Evolutionary conservation across 139 green algal genomes (phyloP), one percentile per base, ranked within the genome.

Genomic region (Pleodorina starrii): DNA sequence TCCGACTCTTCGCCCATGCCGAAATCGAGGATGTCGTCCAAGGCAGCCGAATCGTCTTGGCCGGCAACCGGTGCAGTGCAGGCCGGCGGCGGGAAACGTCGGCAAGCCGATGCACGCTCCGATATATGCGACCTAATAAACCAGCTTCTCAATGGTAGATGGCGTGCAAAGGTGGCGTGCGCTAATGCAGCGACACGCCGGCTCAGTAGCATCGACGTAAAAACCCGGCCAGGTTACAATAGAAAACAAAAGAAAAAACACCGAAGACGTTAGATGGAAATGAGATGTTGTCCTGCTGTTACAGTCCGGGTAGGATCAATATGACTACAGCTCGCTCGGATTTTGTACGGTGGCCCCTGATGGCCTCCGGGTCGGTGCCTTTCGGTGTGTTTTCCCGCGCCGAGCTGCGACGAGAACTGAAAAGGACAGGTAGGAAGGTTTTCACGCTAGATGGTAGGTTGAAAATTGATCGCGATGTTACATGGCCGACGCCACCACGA

Each of bases 141-240:
- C 21, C 66, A 43, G 14, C 2, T 43, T 35, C 25, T 25, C 1
- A 82, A 9, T 17, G 74, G 1, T 44, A 27, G 44, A 2, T 43
- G 44, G 14, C 43, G 43, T 25, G 5, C 25, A 82, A 82, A 29
- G 23, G 74, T 14, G 9, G 10, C 23, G 35, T 48, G 43, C 38
- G 46, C 74, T 17, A 82, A 11, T 6, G 44, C 43, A n/a, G 74
- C 46, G 44, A 44, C 74, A 1, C 74, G 74, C 43, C 44, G 44
- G 74, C 74, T 57, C 48, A 71, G 17, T n/a, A 84, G 76, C 76
- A 84, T 84, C 32, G 48, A 84, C 50, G 50, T 32, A 23, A 73
- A 7, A 38, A 36, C 21, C 9, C 54, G 25, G 54, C 21, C 9
- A 21, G 29, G 21, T 12, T 66, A 32, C 2, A 66, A 4, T 21